These are phyloP conservation scores for Pseudogymnoascus sp. DNA, from an alignment of 2,329 filamentous ascomycete species.

Conservation along the genomic window DNA sequence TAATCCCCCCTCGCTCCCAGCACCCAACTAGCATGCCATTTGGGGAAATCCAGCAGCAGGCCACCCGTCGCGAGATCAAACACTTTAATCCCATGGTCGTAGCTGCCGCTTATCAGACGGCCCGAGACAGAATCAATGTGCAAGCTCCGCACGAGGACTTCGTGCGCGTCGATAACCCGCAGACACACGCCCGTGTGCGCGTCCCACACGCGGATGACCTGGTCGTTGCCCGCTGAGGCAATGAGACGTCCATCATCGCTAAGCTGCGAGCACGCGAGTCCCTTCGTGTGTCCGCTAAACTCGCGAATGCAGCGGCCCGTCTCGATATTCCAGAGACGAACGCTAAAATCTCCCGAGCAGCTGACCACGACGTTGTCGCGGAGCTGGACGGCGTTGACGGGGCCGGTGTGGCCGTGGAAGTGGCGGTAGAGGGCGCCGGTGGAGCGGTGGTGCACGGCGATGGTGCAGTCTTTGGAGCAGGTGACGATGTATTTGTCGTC, in stretches of 20 bases:
- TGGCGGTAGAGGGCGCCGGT: slow-evolving; percentile 70
- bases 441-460: slow-evolving; percentile 87
- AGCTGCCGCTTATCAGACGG: slow-evolving; percentile 82
- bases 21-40: slow-evolving; percentile 96
- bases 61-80: slow-evolving; percentile 78
- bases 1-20: slow-evolving; percentile 94
- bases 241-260: slow-evolving; percentile 91
- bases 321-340: slow-evolving; percentile 92
- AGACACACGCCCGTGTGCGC: slow-evolving; percentile 81
- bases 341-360: slow-evolving; percentile 85
- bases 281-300: slow-evolving; percentile 83
- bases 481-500: slow-evolving; percentile 90
- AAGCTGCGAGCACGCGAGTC: slow-evolving; percentile 92
- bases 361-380: slow-evolving; percentile 88
- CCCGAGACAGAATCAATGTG: slow-evolving; percentile 84
- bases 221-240: slow-evolving; percentile 89
- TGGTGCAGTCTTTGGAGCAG: slow-evolving; percentile 90
- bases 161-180: slow-evolving; percentile 72
- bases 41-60: slow-evolving; percentile 75
- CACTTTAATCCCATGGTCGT: slow-evolving; percentile 92
- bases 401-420: slow-evolving; percentile 77
- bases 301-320: slow-evolving; percentile 84
- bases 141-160: slow-evolving; percentile 76
- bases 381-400: slow-evolving; percentile 94
- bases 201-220: slow-evolving; percentile 93